These are phyloP conservation scores for Dictyostelium citrinum DNA, from an alignment of 78 protist species.

Conservation along the genomic window DNA sequence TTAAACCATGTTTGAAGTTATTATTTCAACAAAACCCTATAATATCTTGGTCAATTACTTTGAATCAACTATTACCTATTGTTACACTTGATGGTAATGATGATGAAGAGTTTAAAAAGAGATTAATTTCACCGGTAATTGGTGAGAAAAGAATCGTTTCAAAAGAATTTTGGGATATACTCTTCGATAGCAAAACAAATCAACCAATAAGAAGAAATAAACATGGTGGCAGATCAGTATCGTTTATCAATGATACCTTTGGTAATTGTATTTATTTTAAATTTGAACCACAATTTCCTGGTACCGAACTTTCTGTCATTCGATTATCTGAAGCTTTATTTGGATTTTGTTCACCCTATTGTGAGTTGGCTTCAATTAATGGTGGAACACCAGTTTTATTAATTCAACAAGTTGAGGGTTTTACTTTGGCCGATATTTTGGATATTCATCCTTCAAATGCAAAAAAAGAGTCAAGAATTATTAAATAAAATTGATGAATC, in stretches of 20 bases:
- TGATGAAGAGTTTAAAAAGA: not conserved
- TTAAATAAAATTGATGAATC: not conserved
- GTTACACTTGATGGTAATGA: not conserved
- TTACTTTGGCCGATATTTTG: not conserved
- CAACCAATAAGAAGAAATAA: not conserved
- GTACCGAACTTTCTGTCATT: not conserved
- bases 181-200: not conserved
- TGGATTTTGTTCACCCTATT: not conserved
- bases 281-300: slow-evolving; percentile 3
- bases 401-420: not conserved
- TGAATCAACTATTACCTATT: not conserved
- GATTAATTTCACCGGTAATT: not conserved
- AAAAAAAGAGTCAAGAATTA: not conserved
- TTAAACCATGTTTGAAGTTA: not conserved
- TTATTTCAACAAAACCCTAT: not conserved
- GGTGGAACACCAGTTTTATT: not conserved
- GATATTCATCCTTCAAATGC: not conserved
- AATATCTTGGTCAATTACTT: not conserved
- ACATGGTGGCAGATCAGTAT: not conserved
- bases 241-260: not conserved
- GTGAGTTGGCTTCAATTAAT: not conserved
- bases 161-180: not conserved
- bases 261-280: not conserved
- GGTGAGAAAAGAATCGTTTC: not conserved
- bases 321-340: not conserved